A percentile compares a stretch with the other conserved stretches of the same genome.
phyloP scores from a whole-genome alignment of 306 rosid genomes.

The Geum urbanum region DNA sequence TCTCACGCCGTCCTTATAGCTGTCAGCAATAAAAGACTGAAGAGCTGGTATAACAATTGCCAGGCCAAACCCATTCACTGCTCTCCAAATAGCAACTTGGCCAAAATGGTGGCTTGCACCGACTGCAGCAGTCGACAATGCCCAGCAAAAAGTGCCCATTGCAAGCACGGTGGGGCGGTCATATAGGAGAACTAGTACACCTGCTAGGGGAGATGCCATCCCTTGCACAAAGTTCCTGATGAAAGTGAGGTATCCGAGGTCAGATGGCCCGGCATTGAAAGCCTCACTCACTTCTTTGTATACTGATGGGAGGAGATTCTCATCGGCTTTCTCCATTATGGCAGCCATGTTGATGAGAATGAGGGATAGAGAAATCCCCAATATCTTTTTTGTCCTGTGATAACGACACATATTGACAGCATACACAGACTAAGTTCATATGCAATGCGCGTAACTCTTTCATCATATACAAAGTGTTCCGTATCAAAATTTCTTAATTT shows the following conservation, averaged over 20 bases:
- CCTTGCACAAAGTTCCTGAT: conserved; percentile 83
- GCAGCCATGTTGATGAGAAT: conserved; percentile 87
- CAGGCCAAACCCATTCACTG: conserved; percentile 84
- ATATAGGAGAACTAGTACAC: conserved; percentile 64
- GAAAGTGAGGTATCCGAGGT: conserved; percentile 91
- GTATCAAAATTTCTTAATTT: neutral
- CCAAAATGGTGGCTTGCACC: conserved; percentile 52
- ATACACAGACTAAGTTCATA: conserved; percentile 8
- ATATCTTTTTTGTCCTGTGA: conserved; percentile 45
- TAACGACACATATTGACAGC: conserved; percentile 14
- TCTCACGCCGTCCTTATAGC: conserved; percentile 69
- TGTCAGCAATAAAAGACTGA: conserved; percentile 93
- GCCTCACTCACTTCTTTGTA: conserved; percentile 97
- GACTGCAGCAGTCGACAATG: conserved; percentile 92
- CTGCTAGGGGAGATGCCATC: conserved; percentile 84
- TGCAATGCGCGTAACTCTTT: conserved; percentile 7
- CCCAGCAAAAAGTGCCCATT: conserved; percentile 89
- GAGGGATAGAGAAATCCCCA: conserved; percentile 69
- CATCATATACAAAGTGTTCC: neutral
- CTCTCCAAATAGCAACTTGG: conserved; percentile 91
- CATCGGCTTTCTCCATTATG: conserved; percentile 93
- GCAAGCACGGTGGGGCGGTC: conserved; percentile 87
- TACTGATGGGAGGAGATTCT: conserved; percentile 91
- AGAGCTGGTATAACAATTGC: conserved; percentile 97
- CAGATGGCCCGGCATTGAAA: conserved; percentile 87